Conservation (phyloP, 192 early-diverging fungal genomes). For the Coemansia aciculifera region DNA sequence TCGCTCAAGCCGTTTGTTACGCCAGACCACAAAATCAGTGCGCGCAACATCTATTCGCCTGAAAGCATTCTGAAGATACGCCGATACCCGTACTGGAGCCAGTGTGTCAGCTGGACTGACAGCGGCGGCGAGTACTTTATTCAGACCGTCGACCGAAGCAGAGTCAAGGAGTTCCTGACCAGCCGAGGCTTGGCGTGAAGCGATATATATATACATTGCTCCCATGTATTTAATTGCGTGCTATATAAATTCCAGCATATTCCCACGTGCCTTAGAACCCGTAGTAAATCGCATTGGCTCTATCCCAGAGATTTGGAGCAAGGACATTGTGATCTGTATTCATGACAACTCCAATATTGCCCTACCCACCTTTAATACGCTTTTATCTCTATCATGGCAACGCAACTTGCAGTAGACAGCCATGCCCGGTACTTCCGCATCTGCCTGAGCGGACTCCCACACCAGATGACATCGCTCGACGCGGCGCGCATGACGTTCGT, state of each 20-base stretch:
- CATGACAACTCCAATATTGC: not conserved
- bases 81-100: constrained; percentile 67
- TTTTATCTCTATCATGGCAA: constrained; percentile 1
- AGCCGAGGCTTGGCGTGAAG: constrained; percentile 16
- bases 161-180: constrained; percentile 41
- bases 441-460: constrained; percentile 70
- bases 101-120: constrained; percentile 77
- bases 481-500: constrained; percentile 84
- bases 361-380: not conserved
- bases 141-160: constrained; percentile 71
- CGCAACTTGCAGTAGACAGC: constrained; percentile 54
- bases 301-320: not conserved
- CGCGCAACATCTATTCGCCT: constrained; percentile 67
- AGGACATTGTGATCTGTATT: not conserved
- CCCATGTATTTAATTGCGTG: too few species aligned
- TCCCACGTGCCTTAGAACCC: not conserved
- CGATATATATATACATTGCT: too few species aligned
- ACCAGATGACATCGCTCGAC: constrained; percentile 68
- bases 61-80: constrained; percentile 70
- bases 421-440: constrained; percentile 74
- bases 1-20: constrained; percentile 86
- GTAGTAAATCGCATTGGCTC: not conserved
- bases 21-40: constrained; percentile 71
- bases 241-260: too few species aligned
- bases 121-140: constrained; percentile 79